Percentiles rank a stretch among this genome's conserved stretches.
Conservation (phyloP, 176 grass and related monocot genomes). For the Alloteropsis semialata region DNA sequence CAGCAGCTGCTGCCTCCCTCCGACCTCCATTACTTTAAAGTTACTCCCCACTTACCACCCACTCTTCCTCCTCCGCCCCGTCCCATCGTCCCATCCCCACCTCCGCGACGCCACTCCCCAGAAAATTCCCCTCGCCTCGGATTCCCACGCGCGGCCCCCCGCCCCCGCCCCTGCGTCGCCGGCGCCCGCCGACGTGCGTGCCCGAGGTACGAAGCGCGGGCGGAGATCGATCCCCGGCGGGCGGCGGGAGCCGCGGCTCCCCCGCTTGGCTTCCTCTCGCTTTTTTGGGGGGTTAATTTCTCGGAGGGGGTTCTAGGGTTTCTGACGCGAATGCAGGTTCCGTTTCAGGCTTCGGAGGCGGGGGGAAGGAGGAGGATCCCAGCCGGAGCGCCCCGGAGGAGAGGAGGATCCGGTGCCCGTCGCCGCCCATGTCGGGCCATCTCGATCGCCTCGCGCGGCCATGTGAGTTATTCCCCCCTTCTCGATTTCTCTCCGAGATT, state of each 20-base stretch:
- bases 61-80: background rate
- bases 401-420: background rate
- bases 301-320: slow-evolving; percentile 34
- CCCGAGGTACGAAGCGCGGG: slow-evolving; percentile 2
- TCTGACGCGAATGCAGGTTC: slow-evolving; percentile 72
- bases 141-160: background rate
- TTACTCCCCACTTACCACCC: background rate
- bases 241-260: background rate
- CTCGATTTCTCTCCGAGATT: background rate
- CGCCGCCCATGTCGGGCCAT: slow-evolving; percentile 67
- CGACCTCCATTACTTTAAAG: background rate
- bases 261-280: background rate
- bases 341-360: slow-evolving; percentile 42
- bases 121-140: slow-evolving; percentile 23
- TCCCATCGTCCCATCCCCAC: background rate
- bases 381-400: background rate
- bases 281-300: background rate
- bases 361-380: background rate
- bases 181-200: background rate
- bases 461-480: slow-evolving; percentile 36
- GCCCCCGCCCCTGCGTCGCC: background rate
- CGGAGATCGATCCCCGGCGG: slow-evolving; percentile 20
- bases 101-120: background rate
- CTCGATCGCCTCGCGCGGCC: slow-evolving; percentile 80
- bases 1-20: background rate